These are phyloP conservation scores for Trichophyton benhamiae DNA, from an alignment of 2,329 filamentous ascomycete genomes.

Conservation along the genomic window DNA sequence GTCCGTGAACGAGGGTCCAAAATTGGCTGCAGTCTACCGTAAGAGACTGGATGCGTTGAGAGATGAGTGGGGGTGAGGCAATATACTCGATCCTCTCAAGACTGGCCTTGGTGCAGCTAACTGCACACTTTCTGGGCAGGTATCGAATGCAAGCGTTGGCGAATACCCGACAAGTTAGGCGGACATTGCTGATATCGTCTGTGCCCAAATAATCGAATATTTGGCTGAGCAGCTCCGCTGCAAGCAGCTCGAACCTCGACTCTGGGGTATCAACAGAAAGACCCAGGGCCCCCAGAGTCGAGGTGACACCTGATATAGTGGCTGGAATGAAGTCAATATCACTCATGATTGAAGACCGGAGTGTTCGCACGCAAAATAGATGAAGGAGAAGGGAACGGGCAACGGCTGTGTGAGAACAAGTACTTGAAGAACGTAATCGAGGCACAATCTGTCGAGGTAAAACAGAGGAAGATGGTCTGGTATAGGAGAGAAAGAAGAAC, in stretches of 20 bases:
- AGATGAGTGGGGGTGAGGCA: constrained; percentile 2
- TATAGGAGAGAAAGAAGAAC: too few relatives aligned
- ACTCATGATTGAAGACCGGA: background rate
- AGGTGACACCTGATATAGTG: background rate
- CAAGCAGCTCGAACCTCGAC: background rate
- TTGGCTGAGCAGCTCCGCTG: background rate
- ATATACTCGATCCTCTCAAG: constrained; percentile 3
- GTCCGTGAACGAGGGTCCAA: background rate
- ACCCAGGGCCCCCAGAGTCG: background rate
- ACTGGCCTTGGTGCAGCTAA: background rate
- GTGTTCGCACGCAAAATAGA: too few relatives aligned
- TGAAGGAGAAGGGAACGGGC: too few relatives aligned
- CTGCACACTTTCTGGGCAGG: background rate
- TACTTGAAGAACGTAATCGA: too few relatives aligned
- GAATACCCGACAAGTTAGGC: constrained; percentile 5
- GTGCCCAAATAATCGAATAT: background rate
- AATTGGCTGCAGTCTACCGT: constrained; percentile 4
- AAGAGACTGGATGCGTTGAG: constrained; percentile 3
- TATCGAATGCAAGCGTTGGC: constrained; percentile 4
- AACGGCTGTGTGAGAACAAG: too few relatives aligned
- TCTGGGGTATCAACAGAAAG: background rate
- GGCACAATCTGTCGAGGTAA: too few relatives aligned
- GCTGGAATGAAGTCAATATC: background rate
- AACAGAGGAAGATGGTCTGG: too few relatives aligned
- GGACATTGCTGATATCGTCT: background rate